Base-by-base conservation (phyloP, 2,329 filamentous ascomycete genomes). In the Epichloe typhina region DNA sequence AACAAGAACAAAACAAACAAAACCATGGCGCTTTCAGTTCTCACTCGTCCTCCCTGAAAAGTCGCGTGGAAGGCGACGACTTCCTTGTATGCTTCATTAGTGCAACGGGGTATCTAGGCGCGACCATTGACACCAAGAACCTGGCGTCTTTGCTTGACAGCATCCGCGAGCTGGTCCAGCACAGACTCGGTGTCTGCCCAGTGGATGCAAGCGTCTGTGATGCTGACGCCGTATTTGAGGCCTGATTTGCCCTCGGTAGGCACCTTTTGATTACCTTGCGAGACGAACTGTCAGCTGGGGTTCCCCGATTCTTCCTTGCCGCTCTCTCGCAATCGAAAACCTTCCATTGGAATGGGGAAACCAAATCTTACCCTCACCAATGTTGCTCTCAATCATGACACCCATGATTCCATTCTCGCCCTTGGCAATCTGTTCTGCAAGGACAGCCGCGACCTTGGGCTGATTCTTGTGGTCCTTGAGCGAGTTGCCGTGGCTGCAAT, bases 311-410 rank as follows among this genome's bases (percentile, higher is more conserved):
- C 15, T 21, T 13, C 11, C 19, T 13, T 26, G 3, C 19, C 31
- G 31, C 31, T 31, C 31, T 11, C 31, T 42, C 6, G 8, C 40
- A 15, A 19, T 23, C 26, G 19, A 35, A 21, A 7, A 4, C 17
- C 12, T 23, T 21, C 19, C 19, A 31, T 31, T 11, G 40, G 39
- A 36, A 11, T 11, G 17, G 38, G 12, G 17, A 7, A n/a, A 3
- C 5, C 26, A 19, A 19, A 36, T 13, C 47, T 38, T 9, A 49
- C 81, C 79, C 72, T 95, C 91, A 68, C 91, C 82, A 75, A 97
- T 91, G 72, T 97, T 91, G 64, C 88, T 95, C 74, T 98, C 91
- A 61, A 98, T 94, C 91, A 98, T 98, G 63, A 97, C 88, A 66
- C 90, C 93, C 58, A 97, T 80, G 61, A 98, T 95, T 57, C 81